Conservation (phyloP, 192 early-diverging fungal species). For the Linnemannia elongata region DNA sequence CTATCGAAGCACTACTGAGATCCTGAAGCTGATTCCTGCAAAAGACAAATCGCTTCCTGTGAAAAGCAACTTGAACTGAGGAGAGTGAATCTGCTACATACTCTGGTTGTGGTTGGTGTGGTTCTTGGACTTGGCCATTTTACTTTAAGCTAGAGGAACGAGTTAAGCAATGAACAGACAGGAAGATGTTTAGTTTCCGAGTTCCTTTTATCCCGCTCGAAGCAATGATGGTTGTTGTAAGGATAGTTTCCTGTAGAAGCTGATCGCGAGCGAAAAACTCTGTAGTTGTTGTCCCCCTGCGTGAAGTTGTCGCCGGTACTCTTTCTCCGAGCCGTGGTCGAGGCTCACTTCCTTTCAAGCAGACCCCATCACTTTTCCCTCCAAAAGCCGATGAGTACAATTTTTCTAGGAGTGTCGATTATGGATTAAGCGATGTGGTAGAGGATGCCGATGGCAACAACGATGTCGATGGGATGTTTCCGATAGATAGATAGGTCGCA, state of each 20-base stretch:
- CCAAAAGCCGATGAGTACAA: background rate
- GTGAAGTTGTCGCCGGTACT: no score
- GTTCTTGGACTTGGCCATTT: constrained; percentile 96
- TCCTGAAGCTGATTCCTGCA: background rate
- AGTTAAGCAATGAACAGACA: constrained; percentile 17
- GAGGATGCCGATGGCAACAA: background rate
- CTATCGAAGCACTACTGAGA: background rate
- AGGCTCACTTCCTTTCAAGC: no score
- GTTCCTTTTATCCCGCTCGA: background rate
- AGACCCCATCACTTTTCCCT: background rate
- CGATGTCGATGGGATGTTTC: background rate
- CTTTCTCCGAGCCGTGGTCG: no score
- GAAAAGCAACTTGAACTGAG: background rate
- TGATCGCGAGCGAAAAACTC: background rate
- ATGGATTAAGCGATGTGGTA: background rate
- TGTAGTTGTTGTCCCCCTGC: no score
- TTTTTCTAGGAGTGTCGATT: background rate
- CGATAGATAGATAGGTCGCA: background rate
- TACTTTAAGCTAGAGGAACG: constrained; percentile 46
- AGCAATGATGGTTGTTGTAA: background rate
- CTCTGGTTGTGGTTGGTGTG: constrained; percentile 99
- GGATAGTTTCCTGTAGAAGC: background rate
- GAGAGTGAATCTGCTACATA: constrained; percentile 56
- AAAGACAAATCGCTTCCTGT: background rate
- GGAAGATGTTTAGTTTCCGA: background rate